Evolutionary conservation across 2,329 filamentous ascomycete genomes (phyloP).

Genomic region (Akanthomyces uredinophilus): DNA sequence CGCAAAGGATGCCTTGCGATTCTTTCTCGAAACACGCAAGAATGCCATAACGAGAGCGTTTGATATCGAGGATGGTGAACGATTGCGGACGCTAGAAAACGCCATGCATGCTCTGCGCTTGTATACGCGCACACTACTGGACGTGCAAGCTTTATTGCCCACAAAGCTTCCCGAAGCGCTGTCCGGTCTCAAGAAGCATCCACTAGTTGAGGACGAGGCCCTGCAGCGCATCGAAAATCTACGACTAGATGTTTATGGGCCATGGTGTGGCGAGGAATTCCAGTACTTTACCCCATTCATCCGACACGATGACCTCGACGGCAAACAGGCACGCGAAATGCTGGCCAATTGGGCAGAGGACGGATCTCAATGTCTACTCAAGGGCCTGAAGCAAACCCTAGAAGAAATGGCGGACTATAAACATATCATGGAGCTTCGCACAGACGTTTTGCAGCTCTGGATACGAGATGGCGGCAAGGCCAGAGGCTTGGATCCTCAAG

Average conservation of each 20-base stretch:
- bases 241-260: constrained; percentile 69
- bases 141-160: constrained; percentile 73
- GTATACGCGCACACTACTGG: constrained; percentile 70
- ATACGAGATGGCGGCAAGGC: constrained; percentile 62
- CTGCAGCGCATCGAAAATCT: constrained; percentile 64
- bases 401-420: constrained; percentile 59
- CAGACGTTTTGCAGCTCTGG: constrained; percentile 68
- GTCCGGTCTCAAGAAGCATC: constrained; percentile 59
- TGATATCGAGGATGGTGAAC: constrained; percentile 41
- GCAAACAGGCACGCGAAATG: constrained; percentile 53
- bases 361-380: constrained; percentile 53
- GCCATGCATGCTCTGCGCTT: constrained; percentile 64
- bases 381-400: constrained; percentile 58
- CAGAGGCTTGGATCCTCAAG: constrained; percentile 60
- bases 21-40: constrained; percentile 70
- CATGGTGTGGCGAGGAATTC: constrained; percentile 79
- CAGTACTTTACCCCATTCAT: constrained; percentile 83
- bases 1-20: constrained; percentile 68
- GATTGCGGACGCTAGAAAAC: constrained; percentile 36
- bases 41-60: constrained; percentile 63
- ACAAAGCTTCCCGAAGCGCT: constrained; percentile 66
- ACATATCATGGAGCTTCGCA: constrained; percentile 63
- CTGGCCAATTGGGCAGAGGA: constrained; percentile 59
- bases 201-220: constrained; percentile 66
- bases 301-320: constrained; percentile 69